Evolutionary conservation across 106 monocot genomes (phyloP), one percentile per base, ranked within the genome.

Genomic region (Ottelia alismoides): DNA sequence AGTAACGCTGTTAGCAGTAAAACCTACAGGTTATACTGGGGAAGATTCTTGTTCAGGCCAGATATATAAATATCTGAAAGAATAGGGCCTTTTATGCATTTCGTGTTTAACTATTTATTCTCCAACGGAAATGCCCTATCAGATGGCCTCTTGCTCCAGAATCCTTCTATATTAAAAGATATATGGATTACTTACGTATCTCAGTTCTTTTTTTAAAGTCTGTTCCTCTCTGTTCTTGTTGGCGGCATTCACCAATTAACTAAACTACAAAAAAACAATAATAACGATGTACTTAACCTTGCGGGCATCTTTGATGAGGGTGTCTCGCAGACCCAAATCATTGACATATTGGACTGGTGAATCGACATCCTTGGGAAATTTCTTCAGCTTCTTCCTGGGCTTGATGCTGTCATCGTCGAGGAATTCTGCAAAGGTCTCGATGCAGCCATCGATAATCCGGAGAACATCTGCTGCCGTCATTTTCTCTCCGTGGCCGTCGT

Each of bases 311-410:
- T 55, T 66, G 44, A 16, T 47, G 5, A 66, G 57, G 18, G 30
- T 49, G 2, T 14, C 29, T 0, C 47, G 53, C 16, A 66, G 49
- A 23, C 12, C n/a, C 48, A 66, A 17, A 16, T 66, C 57, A 10
- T 55, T 57, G n/a, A 57, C 57, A 21, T 66, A 45, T 25, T 66
- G 57, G 20, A 49, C 56, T 23, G 25, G 56, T 19, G 47, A 47
- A n/a, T 49, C 17, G 1, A 31, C 22, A 7, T 28, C 26, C 23
- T n/a, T n/a, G n/a, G 35, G 20, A n/a, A 50, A 7, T 4, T 25
- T 56, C 18, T 26, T 57, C 1, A 66, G 25, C 31, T 32, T 66
- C 22, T n/a, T 65, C 2, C 20, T 18, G 23, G 22, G 17, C 5
- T 5, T 21, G 2, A 30, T 47, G 24, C 22, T 48, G 27, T 66